These are phyloP conservation scores for Apiospora marii DNA, from an alignment of 2,329 filamentous ascomycete genomes.

Conservation along the genomic window DNA sequence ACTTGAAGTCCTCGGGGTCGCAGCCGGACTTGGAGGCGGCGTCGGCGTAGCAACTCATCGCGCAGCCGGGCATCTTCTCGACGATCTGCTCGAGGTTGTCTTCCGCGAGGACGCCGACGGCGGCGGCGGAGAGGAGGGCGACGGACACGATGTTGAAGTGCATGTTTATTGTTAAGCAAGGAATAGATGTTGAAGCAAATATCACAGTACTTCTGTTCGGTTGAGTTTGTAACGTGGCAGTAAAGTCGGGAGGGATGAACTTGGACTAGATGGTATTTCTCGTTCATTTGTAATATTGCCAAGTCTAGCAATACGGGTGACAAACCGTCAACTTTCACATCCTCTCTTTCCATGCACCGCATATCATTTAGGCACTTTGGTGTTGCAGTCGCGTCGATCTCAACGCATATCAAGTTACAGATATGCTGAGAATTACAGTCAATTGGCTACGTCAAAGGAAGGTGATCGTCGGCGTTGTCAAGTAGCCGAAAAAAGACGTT, in stretches of 20 bases:
- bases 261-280: not conserved
- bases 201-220: not conserved
- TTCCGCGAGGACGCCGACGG: not conserved
- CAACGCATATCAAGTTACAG: too few species aligned
- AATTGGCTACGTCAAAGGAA: not conserved
- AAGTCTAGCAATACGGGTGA: not conserved
- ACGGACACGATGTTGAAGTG: not conserved
- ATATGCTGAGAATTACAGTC: not conserved
- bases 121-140: not conserved
- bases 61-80: constrained; percentile 19
- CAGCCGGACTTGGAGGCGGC: not conserved
- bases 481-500: not conserved
- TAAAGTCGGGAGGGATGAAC: not conserved
- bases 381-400: not conserved
- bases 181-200: not conserved
- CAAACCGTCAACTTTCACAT: too few species aligned
- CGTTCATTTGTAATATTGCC: not conserved
- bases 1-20: constrained; percentile 21
- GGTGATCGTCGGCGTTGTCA: not conserved
- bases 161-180: not conserved
- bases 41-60: constrained; percentile 19
- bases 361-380: not conserved
- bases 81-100: constrained; percentile 22
- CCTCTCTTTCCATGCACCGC: not conserved
- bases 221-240: not conserved